Evolutionary conservation across 495 filamentous ascomycete genomes (phyloP), one percentile per base, ranked within the genome.

Genomic region (Diplogelasinospora grovesii): DNA sequence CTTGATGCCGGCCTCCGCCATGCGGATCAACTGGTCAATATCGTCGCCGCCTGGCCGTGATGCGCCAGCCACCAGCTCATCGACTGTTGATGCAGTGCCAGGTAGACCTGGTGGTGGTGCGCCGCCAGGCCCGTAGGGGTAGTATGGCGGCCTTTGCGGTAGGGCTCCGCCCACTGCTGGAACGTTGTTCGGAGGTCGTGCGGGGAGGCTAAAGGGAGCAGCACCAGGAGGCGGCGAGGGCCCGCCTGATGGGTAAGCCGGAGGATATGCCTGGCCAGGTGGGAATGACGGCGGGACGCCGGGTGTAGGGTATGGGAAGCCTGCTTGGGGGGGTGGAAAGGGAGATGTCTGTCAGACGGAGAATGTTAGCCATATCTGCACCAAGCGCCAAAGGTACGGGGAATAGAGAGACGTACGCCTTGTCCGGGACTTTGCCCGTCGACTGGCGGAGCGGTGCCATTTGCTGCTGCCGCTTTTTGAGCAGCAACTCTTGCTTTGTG

Each of bases 401-500:
- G 81, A 57, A 63, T 57, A 48, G 59, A 63, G 9, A 72, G 54
- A 45, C 73, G 74, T 45, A 78, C 74, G 45, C 57, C 75, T 43
- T 70, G 70, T 37, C 52, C 68, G 27, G 77, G 76, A 45, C 74
- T 79, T 31, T 74, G 69, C 10, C 61, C 60, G 63, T 68, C 24
- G 69, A 69, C 68, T 14, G 71, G 71, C 15, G 71, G 57, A 7
- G 81, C 75, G 22, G 19, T 49, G n/a, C 59, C 56, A 32, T 40
- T 58, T 3, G 48, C 48, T 3, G 45, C 62, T 8, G 57, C 59
- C 19, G 67, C 65, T 56, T 74, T 74, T 46, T 83, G 79, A 5
- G 70, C 64, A 15, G 78, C 75, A 39, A 75, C 67, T 55, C 78
- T 79, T 1, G 85, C 83, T 43, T 83, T 84, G 46, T 89, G 83